Conservation (phyloP, 1,284 basidiomycete genomes). For the Ustilago sp. region DNA sequence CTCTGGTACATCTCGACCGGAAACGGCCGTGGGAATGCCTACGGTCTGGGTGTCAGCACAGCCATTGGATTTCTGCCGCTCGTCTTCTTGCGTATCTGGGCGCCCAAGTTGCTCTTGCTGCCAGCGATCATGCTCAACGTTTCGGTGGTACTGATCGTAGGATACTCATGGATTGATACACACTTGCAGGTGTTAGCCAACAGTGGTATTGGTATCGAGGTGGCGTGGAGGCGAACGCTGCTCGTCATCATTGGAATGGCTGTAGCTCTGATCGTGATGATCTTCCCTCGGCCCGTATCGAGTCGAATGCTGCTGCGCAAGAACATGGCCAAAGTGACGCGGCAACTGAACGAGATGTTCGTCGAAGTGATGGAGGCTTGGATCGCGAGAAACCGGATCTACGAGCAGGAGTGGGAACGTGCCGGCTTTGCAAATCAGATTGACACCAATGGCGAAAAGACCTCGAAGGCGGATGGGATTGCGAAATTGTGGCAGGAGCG, state of each 20-base stretch:
- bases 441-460: conserved; percentile 68
- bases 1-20: conserved; percentile 78
- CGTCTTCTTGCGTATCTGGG: conserved; percentile 76
- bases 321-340: conserved; percentile 70
- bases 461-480: conserved; percentile 34
- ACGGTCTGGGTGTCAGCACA: conserved; percentile 78
- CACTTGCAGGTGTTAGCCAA: conserved; percentile 52
- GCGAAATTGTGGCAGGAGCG: conserved; percentile 31
- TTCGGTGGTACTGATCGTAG: conserved; percentile 72
- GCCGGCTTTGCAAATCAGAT: conserved; percentile 71
- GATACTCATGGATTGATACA: conserved; percentile 60
- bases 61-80: conserved; percentile 78
- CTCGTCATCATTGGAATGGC: conserved; percentile 65
- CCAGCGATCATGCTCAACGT: conserved; percentile 79
- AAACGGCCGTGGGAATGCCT: conserved; percentile 73
- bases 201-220: conserved; percentile 70
- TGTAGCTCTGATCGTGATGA: conserved; percentile 60
- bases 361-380: conserved; percentile 40
- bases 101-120: conserved; percentile 79
- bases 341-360: conserved; percentile 40
- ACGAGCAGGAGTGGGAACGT: conserved; percentile 70
- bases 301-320: conserved; percentile 73
- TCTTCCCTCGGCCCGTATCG: conserved; percentile 72
- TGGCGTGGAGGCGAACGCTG: conserved; percentile 72
- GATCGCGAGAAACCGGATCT: conserved; percentile 68